Percentiles rank a stretch among this genome's conserved stretches.
phyloP scores from a whole-genome alignment of 352 stramenopile genomes.

The Phytophthora sojae region DNA sequence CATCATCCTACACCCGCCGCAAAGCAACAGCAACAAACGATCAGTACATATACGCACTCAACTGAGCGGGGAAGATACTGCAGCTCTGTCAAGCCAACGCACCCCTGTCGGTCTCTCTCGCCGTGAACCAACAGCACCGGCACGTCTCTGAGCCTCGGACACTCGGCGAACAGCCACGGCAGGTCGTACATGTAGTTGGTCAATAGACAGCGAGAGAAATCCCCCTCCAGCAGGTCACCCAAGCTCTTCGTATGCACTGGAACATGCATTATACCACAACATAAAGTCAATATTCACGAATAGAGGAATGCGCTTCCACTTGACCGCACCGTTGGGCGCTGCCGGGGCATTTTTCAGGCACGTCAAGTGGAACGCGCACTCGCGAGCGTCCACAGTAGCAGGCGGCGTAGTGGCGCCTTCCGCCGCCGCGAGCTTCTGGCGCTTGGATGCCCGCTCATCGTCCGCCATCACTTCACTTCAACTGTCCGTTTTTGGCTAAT shows the following conservation, averaged over 20 bases:
- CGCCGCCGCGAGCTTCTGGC: constrained; percentile 25
- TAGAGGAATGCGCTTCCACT: neutral
- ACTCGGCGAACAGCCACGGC: constrained; percentile 74
- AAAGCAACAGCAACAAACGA: neutral
- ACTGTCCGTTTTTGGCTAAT: too few relatives aligned
- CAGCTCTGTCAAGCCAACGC: neutral
- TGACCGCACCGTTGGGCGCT: constrained; percentile 57
- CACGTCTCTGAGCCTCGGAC: constrained; percentile 60
- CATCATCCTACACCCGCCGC: constrained; percentile 46
- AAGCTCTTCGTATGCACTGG: constrained; percentile 56
- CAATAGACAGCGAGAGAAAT: constrained; percentile 69
- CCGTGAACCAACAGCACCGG: constrained; percentile 84
- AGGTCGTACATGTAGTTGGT: constrained; percentile 89
- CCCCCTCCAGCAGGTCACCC: constrained; percentile 58
- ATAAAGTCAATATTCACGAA: neutral
- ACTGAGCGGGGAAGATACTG: too few relatives aligned
- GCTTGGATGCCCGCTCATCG: constrained; percentile 23
- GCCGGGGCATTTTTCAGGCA: constrained; percentile 40
- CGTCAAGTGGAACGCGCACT: constrained; percentile 48
- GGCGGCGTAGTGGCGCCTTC: neutral
- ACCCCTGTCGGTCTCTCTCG: constrained; percentile 63
- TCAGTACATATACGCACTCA: neutral
- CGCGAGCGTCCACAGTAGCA: neutral
- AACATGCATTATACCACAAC: neutral
- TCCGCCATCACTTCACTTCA: constrained; percentile 6